Evolutionary conservation across 2,329 filamentous ascomycete genomes (phyloP).

Genomic region (Trichoderma asperellum): DNA sequence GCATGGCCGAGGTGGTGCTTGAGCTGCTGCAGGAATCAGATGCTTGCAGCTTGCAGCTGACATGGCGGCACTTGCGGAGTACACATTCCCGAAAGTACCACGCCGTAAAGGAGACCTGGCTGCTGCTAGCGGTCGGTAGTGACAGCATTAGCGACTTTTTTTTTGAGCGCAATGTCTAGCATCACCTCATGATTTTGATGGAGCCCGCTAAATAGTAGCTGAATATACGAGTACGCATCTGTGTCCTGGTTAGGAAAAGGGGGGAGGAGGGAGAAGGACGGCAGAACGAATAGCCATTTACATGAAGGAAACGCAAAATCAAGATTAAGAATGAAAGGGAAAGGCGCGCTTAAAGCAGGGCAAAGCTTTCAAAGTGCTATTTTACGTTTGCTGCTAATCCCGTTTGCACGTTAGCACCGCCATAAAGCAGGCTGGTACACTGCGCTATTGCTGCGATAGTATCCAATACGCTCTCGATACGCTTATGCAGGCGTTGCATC

Average conservation of each 20-base stretch:
- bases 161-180: not conserved
- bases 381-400: not conserved
- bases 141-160: not conserved
- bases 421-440: not conserved
- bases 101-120: not conserved
- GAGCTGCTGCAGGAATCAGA: conserved; percentile 12
- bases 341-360: not conserved
- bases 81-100: not conserved
- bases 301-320: not conserved
- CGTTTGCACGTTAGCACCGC: not conserved
- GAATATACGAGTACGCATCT: not conserved
- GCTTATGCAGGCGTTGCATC: not conserved
- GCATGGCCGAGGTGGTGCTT: not conserved
- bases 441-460: not conserved
- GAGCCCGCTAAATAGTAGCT: not conserved
- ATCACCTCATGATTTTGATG: not conserved
- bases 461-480: not conserved
- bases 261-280: not conserved
- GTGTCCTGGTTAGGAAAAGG: not conserved
- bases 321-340: not conserved
- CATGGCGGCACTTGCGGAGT: not conserved
- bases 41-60: conserved; percentile 26
- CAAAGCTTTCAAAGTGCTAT: not conserved
- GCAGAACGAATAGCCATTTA: not conserved
- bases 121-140: not conserved